Base-by-base conservation (phyloP, 768 basidiomycete genomes). In the Leucocoprinus sp. region DNA sequence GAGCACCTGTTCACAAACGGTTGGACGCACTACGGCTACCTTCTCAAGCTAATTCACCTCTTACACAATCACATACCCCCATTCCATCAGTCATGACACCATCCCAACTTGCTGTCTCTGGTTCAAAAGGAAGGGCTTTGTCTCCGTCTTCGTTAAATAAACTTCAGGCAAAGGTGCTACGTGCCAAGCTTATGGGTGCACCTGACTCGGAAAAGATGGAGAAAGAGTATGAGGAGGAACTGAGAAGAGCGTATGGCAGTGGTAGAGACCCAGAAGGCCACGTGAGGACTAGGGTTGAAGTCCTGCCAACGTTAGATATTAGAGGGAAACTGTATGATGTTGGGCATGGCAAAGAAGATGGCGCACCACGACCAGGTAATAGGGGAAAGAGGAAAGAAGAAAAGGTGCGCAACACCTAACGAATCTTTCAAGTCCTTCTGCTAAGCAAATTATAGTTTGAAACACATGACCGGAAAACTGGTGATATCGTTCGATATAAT, bases 71-170 rank as follows among this genome's bases (percentile, higher is more conserved):
- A 2, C 80, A 75, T 34, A 96, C 93, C 0, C 91, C 95, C 2
- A 82, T 98, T 42, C 95, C 93, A 0, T 82, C 83, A 2, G 93
- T 93, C 5, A 82, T 97, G 75, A 86, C 90, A 0, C 93, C 93
- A 1, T 93, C 93, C 1, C 70, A 76, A 9, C 51, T 60, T 7
- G 43, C 49, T 22, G 59, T 54, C 27, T 58, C 58, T 50, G 57
- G 59, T 23, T 60, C 65, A 7, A 66, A 59, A 19, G 43, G 60
- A 1, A 71, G 81, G 4, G 72, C 72, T 0, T 57, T 87, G 45
- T 85, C 85, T 0, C 81, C 83, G 2, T 83, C 84, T 1, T 87
- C 85, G 12, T 67, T 98, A 37, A 98, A 99, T 61, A 86, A 81
- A 57, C 64, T 99, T 1, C 95, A 99, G 62, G 95, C 95, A 3